phyloP scores from a whole-genome alignment of 176 grass and related monocot species.

The Paspalum notatum region DNA sequence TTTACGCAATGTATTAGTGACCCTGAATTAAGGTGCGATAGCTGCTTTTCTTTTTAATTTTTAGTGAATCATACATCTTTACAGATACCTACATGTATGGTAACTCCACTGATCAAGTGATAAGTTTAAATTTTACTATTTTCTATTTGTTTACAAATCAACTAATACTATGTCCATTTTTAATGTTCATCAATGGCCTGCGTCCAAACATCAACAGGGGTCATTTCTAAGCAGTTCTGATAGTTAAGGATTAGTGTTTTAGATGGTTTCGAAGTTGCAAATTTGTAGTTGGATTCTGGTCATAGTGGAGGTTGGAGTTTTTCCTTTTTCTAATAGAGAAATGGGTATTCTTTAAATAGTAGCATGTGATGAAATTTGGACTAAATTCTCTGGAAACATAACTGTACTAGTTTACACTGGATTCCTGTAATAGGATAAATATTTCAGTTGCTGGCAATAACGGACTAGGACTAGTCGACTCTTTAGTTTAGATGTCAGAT shows the following conservation, averaged over 20 bases:
- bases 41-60: background rate
- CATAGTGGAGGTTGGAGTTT: background rate
- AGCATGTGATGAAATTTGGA: constrained; percentile 25
- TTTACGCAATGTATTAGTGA: constrained; percentile 95
- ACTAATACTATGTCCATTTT: background rate
- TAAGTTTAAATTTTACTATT: background rate
- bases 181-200: background rate
- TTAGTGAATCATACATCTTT: background rate
- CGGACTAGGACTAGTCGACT: background rate
- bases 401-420: constrained; percentile 4
- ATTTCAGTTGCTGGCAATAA: constrained; percentile 16
- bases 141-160: too few species aligned
- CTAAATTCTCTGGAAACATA: background rate
- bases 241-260: background rate
- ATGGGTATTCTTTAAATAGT: constrained; percentile 1
- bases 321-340: background rate
- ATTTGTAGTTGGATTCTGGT: background rate
- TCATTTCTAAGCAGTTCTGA: background rate
- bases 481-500: constrained; percentile 20
- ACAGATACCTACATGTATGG: constrained; percentile 3
- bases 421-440: constrained; percentile 2
- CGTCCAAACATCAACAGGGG: background rate
- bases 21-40: constrained; percentile 71
- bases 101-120: background rate
- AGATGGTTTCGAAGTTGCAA: background rate